Percentiles rank a stretch among this genome's conserved stretches.
phyloP scores from a whole-genome alignment of 1,139 yeast genomes.

The Blastobotrys elegans region DNA sequence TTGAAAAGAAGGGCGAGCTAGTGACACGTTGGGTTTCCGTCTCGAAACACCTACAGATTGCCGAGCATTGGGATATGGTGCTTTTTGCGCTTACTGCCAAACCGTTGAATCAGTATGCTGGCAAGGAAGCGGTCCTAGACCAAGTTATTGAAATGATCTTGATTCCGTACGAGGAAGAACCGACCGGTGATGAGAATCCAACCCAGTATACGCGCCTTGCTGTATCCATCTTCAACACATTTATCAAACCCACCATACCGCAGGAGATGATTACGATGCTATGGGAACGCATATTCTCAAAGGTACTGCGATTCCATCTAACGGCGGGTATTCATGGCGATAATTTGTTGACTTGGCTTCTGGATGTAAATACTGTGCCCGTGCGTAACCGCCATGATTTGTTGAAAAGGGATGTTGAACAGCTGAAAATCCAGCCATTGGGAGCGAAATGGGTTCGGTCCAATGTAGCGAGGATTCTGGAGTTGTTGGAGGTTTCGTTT shows the following conservation, averaged over 20 bases:
- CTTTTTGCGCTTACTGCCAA: slow-evolving; percentile 3
- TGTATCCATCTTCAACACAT: neutral
- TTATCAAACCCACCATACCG: neutral
- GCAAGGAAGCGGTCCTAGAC: slow-evolving; percentile 1
- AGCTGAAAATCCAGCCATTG: neutral
- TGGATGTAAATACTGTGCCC: neutral
- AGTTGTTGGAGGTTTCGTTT: neutral
- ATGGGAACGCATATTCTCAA: neutral
- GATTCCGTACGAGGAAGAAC: slow-evolving; percentile 5
- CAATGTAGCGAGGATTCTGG: neutral
- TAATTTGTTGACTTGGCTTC: neutral
- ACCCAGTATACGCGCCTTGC: neutral
- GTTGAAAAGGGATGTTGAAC: neutral
- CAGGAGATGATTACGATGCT: neutral
- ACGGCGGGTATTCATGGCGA: neutral
- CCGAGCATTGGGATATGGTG: slow-evolving; percentile 7
- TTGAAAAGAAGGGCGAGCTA: neutral
- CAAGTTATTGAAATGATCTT: slow-evolving; percentile 18
- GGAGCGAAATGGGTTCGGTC: slow-evolving; percentile 8
- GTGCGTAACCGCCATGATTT: neutral
- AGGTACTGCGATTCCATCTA: neutral
- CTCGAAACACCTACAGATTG: neutral
- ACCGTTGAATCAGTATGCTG: slow-evolving; percentile 3
- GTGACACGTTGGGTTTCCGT: neutral
- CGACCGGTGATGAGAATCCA: neutral